Conservation (phyloP, 2,329 filamentous ascomycete genomes). For the Trichoderma koningii region DNA sequence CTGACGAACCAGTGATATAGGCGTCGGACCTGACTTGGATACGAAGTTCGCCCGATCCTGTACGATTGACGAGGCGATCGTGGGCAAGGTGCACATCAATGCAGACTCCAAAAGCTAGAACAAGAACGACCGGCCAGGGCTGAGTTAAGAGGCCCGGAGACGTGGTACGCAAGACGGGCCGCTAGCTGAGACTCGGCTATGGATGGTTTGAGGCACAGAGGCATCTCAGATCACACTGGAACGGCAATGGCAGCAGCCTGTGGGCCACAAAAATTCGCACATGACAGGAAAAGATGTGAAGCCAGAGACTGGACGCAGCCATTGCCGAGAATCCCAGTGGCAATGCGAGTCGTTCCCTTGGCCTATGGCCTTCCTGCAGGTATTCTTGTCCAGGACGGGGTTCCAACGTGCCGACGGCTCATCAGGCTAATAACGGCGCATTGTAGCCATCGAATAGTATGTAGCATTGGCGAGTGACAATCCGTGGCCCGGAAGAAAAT, state of each 20-base stretch:
- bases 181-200: background rate
- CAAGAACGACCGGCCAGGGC: slow-evolving; percentile 14
- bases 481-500: background rate
- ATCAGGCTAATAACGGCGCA: slow-evolving; percentile 1
- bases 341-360: slow-evolving; percentile 1
- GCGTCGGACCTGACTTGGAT: slow-evolving; percentile 5
- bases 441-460: background rate
- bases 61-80: slow-evolving; percentile 16
- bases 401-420: slow-evolving; percentile 7
- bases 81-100: slow-evolving; percentile 18
- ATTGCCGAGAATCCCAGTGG: slow-evolving; percentile 3
- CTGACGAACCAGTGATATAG: background rate
- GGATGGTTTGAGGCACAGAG: slow-evolving; percentile 4
- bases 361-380: background rate
- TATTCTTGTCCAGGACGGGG: background rate
- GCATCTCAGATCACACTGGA: background rate
- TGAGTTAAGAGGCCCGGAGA: slow-evolving; percentile 20
- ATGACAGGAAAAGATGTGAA: slow-evolving; percentile 8
- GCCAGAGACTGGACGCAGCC: background rate
- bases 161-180: slow-evolving; percentile 9
- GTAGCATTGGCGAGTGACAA: slow-evolving; percentile 1
- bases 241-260: slow-evolving; percentile 16
- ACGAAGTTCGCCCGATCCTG: slow-evolving; percentile 8
- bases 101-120: slow-evolving; percentile 20
- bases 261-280: slow-evolving; percentile 13